Evolutionary conservation across 164 flowering plant species (phyloP).

Genomic region (Cinnamomum chago): DNA sequence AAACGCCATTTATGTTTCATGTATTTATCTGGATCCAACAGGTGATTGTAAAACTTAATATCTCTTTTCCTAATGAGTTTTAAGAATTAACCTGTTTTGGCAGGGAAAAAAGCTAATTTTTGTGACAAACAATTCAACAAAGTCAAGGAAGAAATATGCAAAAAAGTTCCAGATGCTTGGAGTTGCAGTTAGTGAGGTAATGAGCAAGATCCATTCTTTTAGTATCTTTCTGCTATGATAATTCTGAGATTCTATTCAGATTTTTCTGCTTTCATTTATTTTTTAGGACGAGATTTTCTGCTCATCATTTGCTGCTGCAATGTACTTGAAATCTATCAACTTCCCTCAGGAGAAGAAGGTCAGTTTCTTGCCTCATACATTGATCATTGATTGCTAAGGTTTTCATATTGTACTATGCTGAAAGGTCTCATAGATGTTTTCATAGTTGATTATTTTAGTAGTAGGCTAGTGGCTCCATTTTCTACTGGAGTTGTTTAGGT

Average conservation of each 20-base stretch:
- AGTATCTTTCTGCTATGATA: neutral
- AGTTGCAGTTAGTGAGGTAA: slow-evolving; percentile 60
- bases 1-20: neutral
- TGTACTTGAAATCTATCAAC: slow-evolving; percentile 70
- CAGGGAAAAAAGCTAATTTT: slow-evolving; percentile 89
- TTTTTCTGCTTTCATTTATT: neutral
- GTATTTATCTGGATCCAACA: neutral
- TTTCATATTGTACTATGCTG: neutral
- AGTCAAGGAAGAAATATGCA: slow-evolving; percentile 73
- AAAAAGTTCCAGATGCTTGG: slow-evolving; percentile 73
- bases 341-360: slow-evolving; percentile 89
- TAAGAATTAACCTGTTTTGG: neutral
- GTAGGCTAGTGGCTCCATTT: too few relatives aligned
- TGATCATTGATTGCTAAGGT: neutral
- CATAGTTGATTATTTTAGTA: neutral
- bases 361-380: neutral
- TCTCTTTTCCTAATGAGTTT: neutral
- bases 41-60: neutral
- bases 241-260: neutral
- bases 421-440: neutral
- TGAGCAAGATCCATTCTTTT: neutral
- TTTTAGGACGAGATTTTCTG: slow-evolving; percentile 89
- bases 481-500: neutral
- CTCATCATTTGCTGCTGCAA: slow-evolving; percentile 96
- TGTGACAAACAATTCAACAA: slow-evolving; percentile 83